Evolutionary conservation across 345 rosid genomes (phyloP).

Genomic region (Lepidium aucheri): DNA sequence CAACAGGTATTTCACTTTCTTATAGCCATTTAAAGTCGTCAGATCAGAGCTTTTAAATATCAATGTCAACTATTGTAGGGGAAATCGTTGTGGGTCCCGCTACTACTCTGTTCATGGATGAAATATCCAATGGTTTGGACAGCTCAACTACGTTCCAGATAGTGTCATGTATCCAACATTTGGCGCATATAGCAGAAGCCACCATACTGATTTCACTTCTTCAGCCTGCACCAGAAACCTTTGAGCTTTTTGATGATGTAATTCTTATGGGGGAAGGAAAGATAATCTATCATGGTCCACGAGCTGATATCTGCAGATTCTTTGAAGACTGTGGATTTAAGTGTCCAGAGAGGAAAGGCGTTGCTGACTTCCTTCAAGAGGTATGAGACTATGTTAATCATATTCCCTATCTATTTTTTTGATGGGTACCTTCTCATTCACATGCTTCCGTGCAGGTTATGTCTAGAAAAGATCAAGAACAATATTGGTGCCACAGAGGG

Average conservation of each 20-base stretch:
- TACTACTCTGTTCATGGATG: conserved; percentile 50
- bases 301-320: conserved; percentile 30
- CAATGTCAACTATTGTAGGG: conserved; percentile 18
- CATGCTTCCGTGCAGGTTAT: conserved; percentile 29
- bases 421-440: background rate
- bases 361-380: conserved; percentile 53
- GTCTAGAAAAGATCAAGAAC: conserved; percentile 50
- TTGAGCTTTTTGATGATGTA: conserved; percentile 49
- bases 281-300: conserved; percentile 44
- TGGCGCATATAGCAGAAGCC: conserved; percentile 32
- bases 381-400: conserved; percentile 1
- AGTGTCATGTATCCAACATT: conserved; percentile 40
- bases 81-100: conserved; percentile 51
- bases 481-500: conserved; percentile 34
- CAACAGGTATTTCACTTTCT: conserved; percentile 27
- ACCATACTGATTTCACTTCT: conserved; percentile 53
- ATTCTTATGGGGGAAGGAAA: conserved; percentile 51
- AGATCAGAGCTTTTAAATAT: background rate
- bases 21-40: background rate
- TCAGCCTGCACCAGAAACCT: conserved; percentile 59
- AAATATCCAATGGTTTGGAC: conserved; percentile 54
- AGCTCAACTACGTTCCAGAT: conserved; percentile 58
- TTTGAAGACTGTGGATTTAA: conserved; percentile 50
- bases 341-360: conserved; percentile 47
- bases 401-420: background rate